phyloP scores from a whole-genome alignment of 2,329 filamentous ascomycete genomes.

The Beauveria australis region DNA sequence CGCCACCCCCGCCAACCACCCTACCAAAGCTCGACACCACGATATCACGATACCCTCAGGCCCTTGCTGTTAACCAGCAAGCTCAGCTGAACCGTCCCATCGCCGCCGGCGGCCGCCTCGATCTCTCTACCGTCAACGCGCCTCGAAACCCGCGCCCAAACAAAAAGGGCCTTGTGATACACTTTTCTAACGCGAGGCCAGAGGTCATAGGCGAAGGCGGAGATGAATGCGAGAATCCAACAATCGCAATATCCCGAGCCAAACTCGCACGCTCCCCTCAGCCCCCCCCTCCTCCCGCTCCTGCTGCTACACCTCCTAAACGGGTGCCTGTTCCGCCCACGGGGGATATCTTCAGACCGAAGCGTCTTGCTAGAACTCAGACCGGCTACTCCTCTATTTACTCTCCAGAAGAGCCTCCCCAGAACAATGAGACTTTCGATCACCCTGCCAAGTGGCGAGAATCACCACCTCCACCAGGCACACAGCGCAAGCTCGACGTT shows the following conservation, averaged over 20 bases:
- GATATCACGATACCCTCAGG: constrained; percentile 48
- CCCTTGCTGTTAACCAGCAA: constrained; percentile 36
- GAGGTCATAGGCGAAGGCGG: constrained; percentile 87
- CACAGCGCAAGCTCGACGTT: constrained; percentile 17
- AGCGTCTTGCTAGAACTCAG: constrained; percentile 47
- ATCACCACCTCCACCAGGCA: constrained; percentile 15
- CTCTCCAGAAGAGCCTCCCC: constrained; percentile 10
- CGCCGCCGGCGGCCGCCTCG: constrained; percentile 28
- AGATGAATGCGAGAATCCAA: constrained; percentile 68
- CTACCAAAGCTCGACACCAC: constrained; percentile 47
- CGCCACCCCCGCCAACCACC: constrained; percentile 29
- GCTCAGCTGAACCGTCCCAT: constrained; percentile 37
- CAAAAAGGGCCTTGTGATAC: constrained; percentile 64
- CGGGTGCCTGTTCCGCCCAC: constrained; percentile 10
- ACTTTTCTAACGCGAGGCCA: constrained; percentile 63
- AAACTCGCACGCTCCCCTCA: constrained; percentile 15
- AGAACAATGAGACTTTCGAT: constrained; percentile 12
- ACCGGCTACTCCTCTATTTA: constrained; percentile 41
- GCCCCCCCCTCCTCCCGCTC: constrained; percentile 19
- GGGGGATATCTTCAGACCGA: constrained; percentile 41
- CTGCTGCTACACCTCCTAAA: background rate
- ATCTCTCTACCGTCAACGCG: constrained; percentile 33
- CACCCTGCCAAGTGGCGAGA: constrained; percentile 9
- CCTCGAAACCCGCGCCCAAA: constrained; percentile 37
- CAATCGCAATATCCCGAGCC: constrained; percentile 16